Base-by-base conservation (phyloP, 345 rosid species). In the Chamaenerion angustifolium region DNA sequence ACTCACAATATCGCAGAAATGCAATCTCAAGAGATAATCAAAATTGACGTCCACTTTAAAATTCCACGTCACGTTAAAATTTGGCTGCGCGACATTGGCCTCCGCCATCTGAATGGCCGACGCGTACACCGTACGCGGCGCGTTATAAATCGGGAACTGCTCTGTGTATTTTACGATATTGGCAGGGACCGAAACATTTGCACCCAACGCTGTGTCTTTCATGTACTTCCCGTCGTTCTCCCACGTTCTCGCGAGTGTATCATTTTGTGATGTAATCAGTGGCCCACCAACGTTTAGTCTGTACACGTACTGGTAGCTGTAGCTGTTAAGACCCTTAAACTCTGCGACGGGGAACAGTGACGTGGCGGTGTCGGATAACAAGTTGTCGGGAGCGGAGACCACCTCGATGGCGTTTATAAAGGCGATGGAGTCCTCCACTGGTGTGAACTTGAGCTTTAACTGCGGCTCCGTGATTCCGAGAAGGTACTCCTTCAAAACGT, bases 381-480 rank as follows among this genome's bases (percentile, higher is more conserved):
- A 1, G 44, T 3, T 23, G 35, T 54, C 65, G 4, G 59, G 65
- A 19, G 65, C 65, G 0, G 59, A 61, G 14, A 61, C 55, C 43
- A 61, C 65, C 59, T 61, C 65, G 40, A 61, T 48, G 16, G 65
- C 65, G 16, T 54, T 61, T 40, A 61, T 48, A 35, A 61, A 61
- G 16, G 65, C 59, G n/a, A 61, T 10, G 6, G 65, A 61, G 16
- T 54, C 35, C 59, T 18, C n/a, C 46, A 23, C 40, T 21, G 65
- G 65, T 14, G 11, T 8, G 45, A 61, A 54, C 16, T 27, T 48
- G n/a, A 61, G 45, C 14, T 8, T 55, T 6, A 61, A 41, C 42
- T 31, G 40, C 14, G 54, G 54, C 45, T 55, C 46, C 40, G 55
- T 44, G 48, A 49, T 14, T 0, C 43, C 49, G 53, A 61, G 44